Percentiles rank a stretch among this genome's conserved stretches.
These are phyloP conservation scores for Exobasidium cylindrosporum DNA, from an alignment of 1,284 basidiomycete species.

Conservation along the genomic window DNA sequence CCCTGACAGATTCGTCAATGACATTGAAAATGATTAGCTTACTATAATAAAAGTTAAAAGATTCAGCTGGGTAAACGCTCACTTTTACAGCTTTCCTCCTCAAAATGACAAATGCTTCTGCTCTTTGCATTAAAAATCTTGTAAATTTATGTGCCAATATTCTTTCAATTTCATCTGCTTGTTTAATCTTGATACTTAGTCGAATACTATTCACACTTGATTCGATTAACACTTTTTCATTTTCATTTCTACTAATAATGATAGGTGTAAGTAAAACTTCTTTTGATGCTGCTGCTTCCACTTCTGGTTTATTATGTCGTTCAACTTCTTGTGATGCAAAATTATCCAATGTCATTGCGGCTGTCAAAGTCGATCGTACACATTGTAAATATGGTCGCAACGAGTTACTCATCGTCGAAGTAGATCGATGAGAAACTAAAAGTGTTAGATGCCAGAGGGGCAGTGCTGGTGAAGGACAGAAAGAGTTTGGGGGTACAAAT, in stretches of 20 bases:
- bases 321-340: slow-evolving; percentile 98
- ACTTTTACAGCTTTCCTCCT: slow-evolving; percentile 86
- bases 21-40: no score
- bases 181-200: slow-evolving; percentile 95
- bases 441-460: neutral
- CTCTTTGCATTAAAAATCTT: slow-evolving; percentile 98
- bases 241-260: slow-evolving; percentile 91
- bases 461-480: no score
- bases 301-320: slow-evolving; percentile 85
- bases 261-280: slow-evolving; percentile 88
- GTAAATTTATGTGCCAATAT: slow-evolving; percentile 98
- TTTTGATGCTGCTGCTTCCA: slow-evolving; percentile 39
- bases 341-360: slow-evolving; percentile 94
- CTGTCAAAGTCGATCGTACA: slow-evolving; percentile 89
- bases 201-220: slow-evolving; percentile 95
- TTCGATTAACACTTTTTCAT: slow-evolving; percentile 94
- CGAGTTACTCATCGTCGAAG: slow-evolving; percentile 60
- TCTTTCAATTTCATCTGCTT: slow-evolving; percentile 97
- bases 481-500: no score
- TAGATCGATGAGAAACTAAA: neutral
- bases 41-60: no score
- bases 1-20: slow-evolving; percentile 58
- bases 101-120: slow-evolving; percentile 93
- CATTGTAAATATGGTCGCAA: slow-evolving; percentile 93
- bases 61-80: no score